Evolutionary conservation across 139 green algal genomes (phyloP), one percentile per base, ranked within the genome.

Genomic region (Raphidocelis subcapitata): DNA sequence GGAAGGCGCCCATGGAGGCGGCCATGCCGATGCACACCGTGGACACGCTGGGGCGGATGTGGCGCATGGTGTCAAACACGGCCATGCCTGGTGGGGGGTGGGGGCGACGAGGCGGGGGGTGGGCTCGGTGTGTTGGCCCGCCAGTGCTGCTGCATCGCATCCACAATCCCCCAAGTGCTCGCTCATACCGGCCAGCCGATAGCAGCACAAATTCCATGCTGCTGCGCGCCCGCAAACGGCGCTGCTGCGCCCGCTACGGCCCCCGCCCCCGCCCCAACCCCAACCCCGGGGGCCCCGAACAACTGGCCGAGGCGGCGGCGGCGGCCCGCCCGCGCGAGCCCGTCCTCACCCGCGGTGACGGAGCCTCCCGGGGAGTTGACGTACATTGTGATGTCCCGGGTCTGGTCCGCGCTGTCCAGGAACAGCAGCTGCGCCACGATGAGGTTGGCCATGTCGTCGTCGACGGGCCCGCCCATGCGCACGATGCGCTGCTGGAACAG

Each of bases 381-480:
- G 80, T 99, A 99, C 81, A 99, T 94, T 41, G 92, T 96, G 81
- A 99, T 93, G 81, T 99, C 96, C 67, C 89, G 89, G 24, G 85
- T 87, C 31, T 77, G 73, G 76, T 95, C 89, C 1, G 82, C 84
- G 12, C 84, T 87, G 81, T 99, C 96, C 16, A 99, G 86, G 82
- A 99, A 92, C 51, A 99, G 85, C 79, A 99, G 92, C 85, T 99
- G 94, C 24, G 95, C 95, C 8, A 99, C 94, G 52, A 98, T 92
- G 21, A 98, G 86, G 87, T 99, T 99, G 62, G 92, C 94, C 92
- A 98, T 99, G 86, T 99, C 96, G 74, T 99, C 96, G 61, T 99
- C 96, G 44, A 99, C 94, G n/a, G 95, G 87, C 18, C 96, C 96
- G n/a, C 96, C 96, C 65, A 97, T 73, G 28, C 93, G 87, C 41